Percentiles rank a stretch among this genome's conserved stretches.
Evolutionary conservation across 306 rosid genomes (phyloP).

Genomic region (Prunus armeniaca): DNA sequence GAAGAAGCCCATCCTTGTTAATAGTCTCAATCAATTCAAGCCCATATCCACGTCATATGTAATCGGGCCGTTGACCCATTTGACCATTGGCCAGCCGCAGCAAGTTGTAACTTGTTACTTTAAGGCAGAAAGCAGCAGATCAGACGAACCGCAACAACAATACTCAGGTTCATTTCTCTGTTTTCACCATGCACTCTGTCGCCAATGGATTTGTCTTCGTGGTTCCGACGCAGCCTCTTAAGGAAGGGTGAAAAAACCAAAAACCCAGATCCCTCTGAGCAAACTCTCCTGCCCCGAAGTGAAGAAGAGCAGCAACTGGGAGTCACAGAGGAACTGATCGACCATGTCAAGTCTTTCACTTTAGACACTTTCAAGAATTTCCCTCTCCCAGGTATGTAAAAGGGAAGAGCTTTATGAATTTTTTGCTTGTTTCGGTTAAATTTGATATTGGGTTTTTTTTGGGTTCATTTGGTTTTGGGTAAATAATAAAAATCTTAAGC

Average conservation of each 20-base stretch:
- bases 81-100: not conserved
- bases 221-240: constrained; percentile 60
- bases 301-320: constrained; percentile 42
- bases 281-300: constrained; percentile 6
- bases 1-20: not conserved
- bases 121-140: not conserved
- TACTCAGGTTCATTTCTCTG: not conserved
- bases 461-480: not conserved
- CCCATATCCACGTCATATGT: not conserved
- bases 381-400: constrained; percentile 57
- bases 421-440: not conserved
- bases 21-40: not conserved
- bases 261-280: constrained; percentile 29
- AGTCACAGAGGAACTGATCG: constrained; percentile 55
- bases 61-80: not conserved
- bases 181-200: not conserved
- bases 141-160: not conserved
- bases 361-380: constrained; percentile 70
- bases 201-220: constrained; percentile 53
- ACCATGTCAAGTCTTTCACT: constrained; percentile 63
- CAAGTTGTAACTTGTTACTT: not conserved
- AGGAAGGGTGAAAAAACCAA: constrained; percentile 22
- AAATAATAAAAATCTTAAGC: not conserved
- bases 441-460: not conserved
- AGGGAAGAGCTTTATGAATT: not conserved